Conservation (phyloP, 805 yeast genomes). For the Candida michaelii region DNA sequence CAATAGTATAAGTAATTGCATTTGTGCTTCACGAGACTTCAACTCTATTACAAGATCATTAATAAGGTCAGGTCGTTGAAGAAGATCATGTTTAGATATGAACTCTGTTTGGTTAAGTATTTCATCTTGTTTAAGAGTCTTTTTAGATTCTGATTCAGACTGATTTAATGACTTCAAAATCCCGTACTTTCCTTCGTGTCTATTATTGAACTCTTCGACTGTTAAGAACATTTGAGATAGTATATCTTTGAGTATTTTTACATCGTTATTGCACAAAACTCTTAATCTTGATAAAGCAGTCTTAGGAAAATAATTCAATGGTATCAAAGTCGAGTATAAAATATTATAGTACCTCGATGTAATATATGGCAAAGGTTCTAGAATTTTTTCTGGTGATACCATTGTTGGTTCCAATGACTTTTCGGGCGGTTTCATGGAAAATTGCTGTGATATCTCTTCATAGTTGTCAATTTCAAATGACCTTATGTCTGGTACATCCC, state of each 20-base stretch:
- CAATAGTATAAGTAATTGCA: constrained; percentile 49
- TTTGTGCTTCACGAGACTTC: constrained; percentile 56
- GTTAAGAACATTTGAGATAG: constrained; percentile 32
- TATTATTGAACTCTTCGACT: constrained; percentile 39
- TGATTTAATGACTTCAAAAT: constrained; percentile 15
- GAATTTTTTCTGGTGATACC: constrained; percentile 16
- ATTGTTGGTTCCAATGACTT: not conserved
- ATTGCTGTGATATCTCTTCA: constrained; percentile 5
- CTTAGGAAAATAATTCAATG: constrained; percentile 44
- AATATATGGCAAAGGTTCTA: constrained; percentile 32
- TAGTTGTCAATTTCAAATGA: constrained; percentile 1
- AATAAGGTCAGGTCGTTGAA: not conserved
- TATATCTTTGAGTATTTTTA: constrained; percentile 17
- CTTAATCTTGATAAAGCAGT: constrained; percentile 49
- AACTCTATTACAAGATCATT: constrained; percentile 33
- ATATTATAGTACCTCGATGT: constrained; percentile 33
- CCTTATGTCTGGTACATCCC: not conserved
- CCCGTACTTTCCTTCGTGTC: constrained; percentile 39
- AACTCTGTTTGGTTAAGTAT: constrained; percentile 20
- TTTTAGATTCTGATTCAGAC: not conserved
- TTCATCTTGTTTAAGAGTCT: constrained; percentile 19
- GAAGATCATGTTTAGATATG: constrained; percentile 10
- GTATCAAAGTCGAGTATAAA: constrained; percentile 39
- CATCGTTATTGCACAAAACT: constrained; percentile 37
- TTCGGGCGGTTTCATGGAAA: constrained; percentile 20